Base-by-base conservation (phyloP, 768 basidiomycete genomes). In the Lentinula boryana region DNA sequence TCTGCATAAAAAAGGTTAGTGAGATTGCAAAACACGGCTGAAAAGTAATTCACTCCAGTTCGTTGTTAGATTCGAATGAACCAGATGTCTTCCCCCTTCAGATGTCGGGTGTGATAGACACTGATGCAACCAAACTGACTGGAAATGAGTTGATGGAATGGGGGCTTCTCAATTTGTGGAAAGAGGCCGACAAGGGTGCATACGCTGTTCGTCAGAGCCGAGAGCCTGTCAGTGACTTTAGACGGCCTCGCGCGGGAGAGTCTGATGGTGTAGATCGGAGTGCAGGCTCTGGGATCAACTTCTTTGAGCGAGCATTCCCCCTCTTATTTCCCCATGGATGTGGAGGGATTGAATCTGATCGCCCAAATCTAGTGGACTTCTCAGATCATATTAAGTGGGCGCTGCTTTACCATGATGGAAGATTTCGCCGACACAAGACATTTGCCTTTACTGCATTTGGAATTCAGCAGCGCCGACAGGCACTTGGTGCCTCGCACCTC, bases 401-500 rank as follows among this genome's bases (percentile, higher is more conserved):
- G 0, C 48, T 78, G 0, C 64, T 65, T 38, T 71, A 76, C 59
- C 60, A 65, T 51, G 72, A 74, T 58, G 58, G 65, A 0, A 65
- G 70, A 0, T 77, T 77, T 62, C 68, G 72, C 0, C 55, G 13
- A 6, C 71, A 78, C 63, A 63, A 67, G 44, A 67, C 65, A 1
- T 77, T 75, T 63, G 58, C 69, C 4, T 76, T 75, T 36, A 62
- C 72, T 0, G 66, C 60, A 0, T 77, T 76, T 58, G 63, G 67
- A 0, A 73, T 76, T 35, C n/a, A 56, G 4, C 75, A 76, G 56
- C 63, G 66, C 7, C 63, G 68, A 10, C 62, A 76, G 36, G 70
- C 64, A 1, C 56, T 69, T 1, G 18, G 35, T 5, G 75, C 74
- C 0, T 69, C 76, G 0, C 46, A 46, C 0, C 35, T 81, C 0